Percentiles rank a stretch among this genome's conserved stretches.
Conservation (phyloP, 2,329 filamentous ascomycete species). For the Fusarium mangiferae region DNA sequence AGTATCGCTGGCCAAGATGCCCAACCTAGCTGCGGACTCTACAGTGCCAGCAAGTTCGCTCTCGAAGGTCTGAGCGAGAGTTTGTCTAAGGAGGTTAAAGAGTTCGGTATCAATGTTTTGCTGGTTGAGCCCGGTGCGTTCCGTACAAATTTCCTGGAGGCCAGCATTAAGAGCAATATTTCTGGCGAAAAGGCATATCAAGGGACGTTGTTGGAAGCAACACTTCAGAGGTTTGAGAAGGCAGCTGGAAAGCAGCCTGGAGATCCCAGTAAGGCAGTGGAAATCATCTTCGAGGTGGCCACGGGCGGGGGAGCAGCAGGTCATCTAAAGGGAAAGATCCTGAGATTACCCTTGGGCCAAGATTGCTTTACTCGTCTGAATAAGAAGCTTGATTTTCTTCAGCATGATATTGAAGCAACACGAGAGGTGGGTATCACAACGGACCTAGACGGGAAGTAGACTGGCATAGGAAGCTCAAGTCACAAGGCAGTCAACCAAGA, state of each 20-base stretch:
- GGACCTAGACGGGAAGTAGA: slow-evolving; percentile 2
- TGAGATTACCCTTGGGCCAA: slow-evolving; percentile 49
- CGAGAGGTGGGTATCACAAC: slow-evolving; percentile 22
- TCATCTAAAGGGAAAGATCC: slow-evolving; percentile 43
- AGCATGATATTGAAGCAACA: slow-evolving; percentile 24
- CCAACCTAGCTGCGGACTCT: slow-evolving; percentile 53
- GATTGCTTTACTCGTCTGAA: slow-evolving; percentile 47
- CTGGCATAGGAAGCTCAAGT: background rate
- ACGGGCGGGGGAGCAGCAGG: slow-evolving; percentile 44
- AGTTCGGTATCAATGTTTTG: slow-evolving; percentile 56
- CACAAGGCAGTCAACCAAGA: background rate
- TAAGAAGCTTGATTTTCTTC: slow-evolving; percentile 35
- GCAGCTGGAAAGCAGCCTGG: slow-evolving; percentile 51
- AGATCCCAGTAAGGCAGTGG: slow-evolving; percentile 52
- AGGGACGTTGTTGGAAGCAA: slow-evolving; percentile 41
- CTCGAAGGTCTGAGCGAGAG: slow-evolving; percentile 55
- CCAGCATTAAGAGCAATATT: slow-evolving; percentile 36
- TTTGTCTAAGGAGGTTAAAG: slow-evolving; percentile 54
- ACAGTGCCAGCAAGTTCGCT: slow-evolving; percentile 59
- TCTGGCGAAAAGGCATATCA: slow-evolving; percentile 43
- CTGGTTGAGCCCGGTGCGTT: slow-evolving; percentile 62
- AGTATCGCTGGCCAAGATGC: slow-evolving; percentile 56
- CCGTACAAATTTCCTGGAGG: slow-evolving; percentile 57
- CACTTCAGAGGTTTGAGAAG: slow-evolving; percentile 39
- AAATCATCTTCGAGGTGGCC: slow-evolving; percentile 52